Conservation (phyloP, 2,329 filamentous ascomycete species). For the Sporothrix euskadiensis region DNA sequence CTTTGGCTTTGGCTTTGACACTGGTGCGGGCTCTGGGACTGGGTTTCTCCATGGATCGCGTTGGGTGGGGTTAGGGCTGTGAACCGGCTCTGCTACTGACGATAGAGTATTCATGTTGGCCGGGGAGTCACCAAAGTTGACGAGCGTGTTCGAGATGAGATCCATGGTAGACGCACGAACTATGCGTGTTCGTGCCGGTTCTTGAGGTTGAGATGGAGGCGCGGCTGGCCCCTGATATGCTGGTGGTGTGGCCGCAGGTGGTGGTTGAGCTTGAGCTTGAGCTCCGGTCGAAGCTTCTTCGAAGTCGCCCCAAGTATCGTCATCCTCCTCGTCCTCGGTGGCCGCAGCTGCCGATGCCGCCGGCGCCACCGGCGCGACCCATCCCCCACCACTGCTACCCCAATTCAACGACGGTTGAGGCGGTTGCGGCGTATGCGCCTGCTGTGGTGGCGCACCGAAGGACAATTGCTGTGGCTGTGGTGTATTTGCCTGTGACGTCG, state of each 20-base stretch:
- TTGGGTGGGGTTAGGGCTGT: not conserved
- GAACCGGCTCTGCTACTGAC: not conserved
- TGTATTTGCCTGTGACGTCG: not conserved
- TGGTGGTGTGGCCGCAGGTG: slow-evolving; percentile 20
- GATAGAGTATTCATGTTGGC: not conserved
- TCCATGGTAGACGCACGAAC: slow-evolving; percentile 55
- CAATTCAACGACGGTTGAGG: slow-evolving; percentile 13
- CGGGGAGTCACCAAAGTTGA: slow-evolving; percentile 40
- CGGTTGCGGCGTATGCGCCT: not conserved
- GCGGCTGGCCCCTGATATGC: slow-evolving; percentile 21
- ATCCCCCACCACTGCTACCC: slow-evolving; percentile 8
- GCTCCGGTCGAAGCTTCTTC: slow-evolving; percentile 51
- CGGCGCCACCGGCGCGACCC: slow-evolving; percentile 31
- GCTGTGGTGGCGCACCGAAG: not conserved
- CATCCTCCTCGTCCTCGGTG: slow-evolving; percentile 47
- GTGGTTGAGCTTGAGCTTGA: not conserved
- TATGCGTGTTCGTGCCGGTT: slow-evolving; percentile 38
- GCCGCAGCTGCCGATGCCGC: slow-evolving; percentile 27
- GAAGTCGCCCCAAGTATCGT: slow-evolving; percentile 69
- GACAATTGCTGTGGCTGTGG: slow-evolving; percentile 9
- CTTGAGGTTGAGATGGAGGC: slow-evolving; percentile 28
- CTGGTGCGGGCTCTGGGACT: not conserved
- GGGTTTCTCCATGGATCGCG: slow-evolving; percentile 20
- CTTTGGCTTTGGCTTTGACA: slow-evolving; percentile 20
- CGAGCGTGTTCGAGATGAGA: slow-evolving; percentile 54